A percentile compares a stretch with the other conserved stretches of the same genome.
Evolutionary conservation across 441 rosid genomes (phyloP).

Genomic region (Gossypium gossypioides): DNA sequence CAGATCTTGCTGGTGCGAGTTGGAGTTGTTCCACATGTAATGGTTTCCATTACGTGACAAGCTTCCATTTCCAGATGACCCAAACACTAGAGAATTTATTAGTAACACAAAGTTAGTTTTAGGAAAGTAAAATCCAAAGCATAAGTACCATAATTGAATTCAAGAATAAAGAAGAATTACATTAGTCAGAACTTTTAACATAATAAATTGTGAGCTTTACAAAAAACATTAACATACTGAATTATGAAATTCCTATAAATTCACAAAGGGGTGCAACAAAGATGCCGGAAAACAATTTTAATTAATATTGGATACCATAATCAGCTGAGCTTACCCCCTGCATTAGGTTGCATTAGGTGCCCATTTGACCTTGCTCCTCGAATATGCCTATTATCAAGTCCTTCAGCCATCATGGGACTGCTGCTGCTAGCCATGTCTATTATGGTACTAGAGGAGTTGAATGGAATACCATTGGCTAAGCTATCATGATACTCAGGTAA

Average conservation of each 20-base stretch:
- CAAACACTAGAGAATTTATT: slow-evolving; percentile 37
- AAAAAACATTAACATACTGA: not conserved
- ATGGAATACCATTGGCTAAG: slow-evolving; percentile 35
- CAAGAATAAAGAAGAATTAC: not conserved
- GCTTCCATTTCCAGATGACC: slow-evolving; percentile 53
- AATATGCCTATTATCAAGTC: slow-evolving; percentile 44
- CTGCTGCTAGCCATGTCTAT: slow-evolving; percentile 38
- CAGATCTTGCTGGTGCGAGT: slow-evolving; percentile 37
- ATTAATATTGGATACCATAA: slow-evolving; percentile 6
- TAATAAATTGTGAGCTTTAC: not conserved
- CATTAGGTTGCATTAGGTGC: slow-evolving; percentile 46
- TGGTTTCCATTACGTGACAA: slow-evolving; percentile 37
- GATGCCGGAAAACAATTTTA: not conserved
- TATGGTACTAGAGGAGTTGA: slow-evolving; percentile 34
- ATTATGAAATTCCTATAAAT: not conserved
- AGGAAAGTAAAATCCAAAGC: not conserved
- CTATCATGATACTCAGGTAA: slow-evolving; percentile 46
- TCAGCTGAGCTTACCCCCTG: slow-evolving; percentile 56
- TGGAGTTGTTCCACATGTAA: slow-evolving; percentile 44
- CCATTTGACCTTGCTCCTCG: slow-evolving; percentile 52
- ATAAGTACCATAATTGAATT: not conserved
- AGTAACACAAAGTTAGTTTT: slow-evolving; percentile 8
- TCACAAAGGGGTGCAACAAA: not conserved
- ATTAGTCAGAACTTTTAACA: not conserved
- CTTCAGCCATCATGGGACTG: slow-evolving; percentile 51